Evolutionary conservation across 768 basidiomycete genomes (phyloP).

Genomic region (Exidia glandulosa): DNA sequence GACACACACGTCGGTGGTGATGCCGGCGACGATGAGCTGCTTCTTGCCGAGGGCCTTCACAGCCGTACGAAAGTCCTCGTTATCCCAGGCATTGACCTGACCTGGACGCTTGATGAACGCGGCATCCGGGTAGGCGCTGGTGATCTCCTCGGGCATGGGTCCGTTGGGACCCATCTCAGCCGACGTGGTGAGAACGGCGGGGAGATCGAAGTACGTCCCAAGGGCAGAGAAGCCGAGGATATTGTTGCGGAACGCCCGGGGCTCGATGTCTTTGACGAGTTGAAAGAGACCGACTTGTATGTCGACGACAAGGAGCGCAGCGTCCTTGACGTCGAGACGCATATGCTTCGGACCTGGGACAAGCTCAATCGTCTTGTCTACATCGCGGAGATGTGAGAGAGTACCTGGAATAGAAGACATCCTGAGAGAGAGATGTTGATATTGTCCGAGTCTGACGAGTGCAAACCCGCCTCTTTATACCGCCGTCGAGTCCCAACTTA

Average conservation of each 20-base stretch:
- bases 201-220: constrained; percentile 34
- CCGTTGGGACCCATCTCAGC: constrained; percentile 39
- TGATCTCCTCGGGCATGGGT: constrained; percentile 33
- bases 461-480: too few relatives aligned
- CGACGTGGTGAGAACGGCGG: constrained; percentile 35
- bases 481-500: too few relatives aligned
- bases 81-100: constrained; percentile 44
- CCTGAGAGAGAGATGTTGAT: too few relatives aligned
- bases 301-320: constrained; percentile 34
- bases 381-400: too few relatives aligned
- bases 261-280: constrained; percentile 29
- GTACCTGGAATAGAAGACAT: too few relatives aligned
- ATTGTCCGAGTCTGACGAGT: too few relatives aligned
- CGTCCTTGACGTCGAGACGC: constrained; percentile 34
- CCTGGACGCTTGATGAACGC: constrained; percentile 35
- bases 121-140: constrained; percentile 33
- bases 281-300: constrained; percentile 39
- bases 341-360: too few relatives aligned
- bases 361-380: too few relatives aligned
- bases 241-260: constrained; percentile 31
- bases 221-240: constrained; percentile 37
- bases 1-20: constrained; percentile 35
- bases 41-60: constrained; percentile 38
- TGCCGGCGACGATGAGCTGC: constrained; percentile 38
- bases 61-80: constrained; percentile 33